Conservation (phyloP, 306 rosid genomes). For the Castanea crenata region DNA sequence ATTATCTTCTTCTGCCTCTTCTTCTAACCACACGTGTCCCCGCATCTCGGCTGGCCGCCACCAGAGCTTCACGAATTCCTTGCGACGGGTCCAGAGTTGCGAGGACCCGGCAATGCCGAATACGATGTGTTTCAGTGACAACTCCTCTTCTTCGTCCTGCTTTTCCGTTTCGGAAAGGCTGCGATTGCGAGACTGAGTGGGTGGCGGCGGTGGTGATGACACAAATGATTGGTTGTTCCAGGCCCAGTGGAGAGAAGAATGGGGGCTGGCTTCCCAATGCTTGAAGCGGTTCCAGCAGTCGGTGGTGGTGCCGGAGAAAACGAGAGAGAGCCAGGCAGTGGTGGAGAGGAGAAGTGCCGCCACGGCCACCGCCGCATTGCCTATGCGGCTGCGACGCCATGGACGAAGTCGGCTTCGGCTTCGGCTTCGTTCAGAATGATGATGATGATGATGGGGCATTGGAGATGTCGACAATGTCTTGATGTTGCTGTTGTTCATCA, state of each 20-base stretch:
- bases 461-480: neutral
- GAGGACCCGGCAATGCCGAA: conserved; percentile 82
- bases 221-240: conserved; percentile 18
- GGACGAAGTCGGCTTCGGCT: conserved; percentile 33
- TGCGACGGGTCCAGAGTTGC: conserved; percentile 62
- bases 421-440: conserved; percentile 5
- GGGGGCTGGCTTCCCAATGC: conserved; percentile 44
- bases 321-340: conserved; percentile 64
- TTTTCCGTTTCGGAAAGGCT: conserved; percentile 18
- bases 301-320: conserved; percentile 51
- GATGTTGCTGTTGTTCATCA: no score
- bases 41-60: conserved; percentile 75
- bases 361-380: conserved; percentile 44
- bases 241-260: conserved; percentile 34
- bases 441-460: conserved; percentile 34
- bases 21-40: conserved; percentile 79
- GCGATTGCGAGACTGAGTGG: conserved; percentile 1
- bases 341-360: conserved; percentile 61
- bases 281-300: conserved; percentile 44
- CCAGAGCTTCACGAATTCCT: conserved; percentile 67
- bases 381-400: conserved; percentile 42
- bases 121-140: conserved; percentile 53
- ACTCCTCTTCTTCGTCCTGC: conserved; percentile 17
- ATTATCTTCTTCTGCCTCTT: no score
- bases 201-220: conserved; percentile 16